Evolutionary conservation across 306 rosid genomes (phyloP), one percentile per base, ranked within the genome.

Genomic region (Myrica gale): DNA sequence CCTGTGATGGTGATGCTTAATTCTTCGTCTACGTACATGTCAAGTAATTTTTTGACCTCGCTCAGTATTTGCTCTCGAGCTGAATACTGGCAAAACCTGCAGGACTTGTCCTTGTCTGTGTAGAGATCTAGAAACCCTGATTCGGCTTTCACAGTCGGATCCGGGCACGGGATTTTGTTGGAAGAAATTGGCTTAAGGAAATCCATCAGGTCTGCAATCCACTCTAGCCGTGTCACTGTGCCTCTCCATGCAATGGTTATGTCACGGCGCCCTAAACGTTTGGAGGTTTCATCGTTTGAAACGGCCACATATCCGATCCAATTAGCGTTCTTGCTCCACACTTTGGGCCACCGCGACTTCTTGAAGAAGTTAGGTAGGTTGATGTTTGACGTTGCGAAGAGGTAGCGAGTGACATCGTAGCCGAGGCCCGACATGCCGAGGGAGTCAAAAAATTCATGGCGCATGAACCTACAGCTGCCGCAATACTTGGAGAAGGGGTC

Each of bases 261-360:
- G 76, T 93, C 98, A 3, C 98, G 76, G 11, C 97, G 85, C 15
- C 97, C 98, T 0, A 93, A 55, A 0, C 54, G 76, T 7, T 53
- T 51, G 2, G 88, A 71, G 1, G 81, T 72, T 6, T 74, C 84
- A 51, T 93, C 88, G 80, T 84, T 79, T 1, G 96, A 87, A 26
- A 92, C 89, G 53, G 94, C 94, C n/a, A 91, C 82, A 87, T 87
- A 94, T 0, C 98, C 98, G 4, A 89, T 89, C 98, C 98, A 94
- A 70, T 93, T 93, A 1, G 97, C 97, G 81, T 73, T 80, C 67
- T 84, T 84, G 88, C 86, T 82, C 98, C 97, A 94, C 55, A 85
- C 89, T 60, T 82, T 89, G 0, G 96, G 87, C 94, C 96, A 91
- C 43, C 93, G 85, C 0, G 98, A 90, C 42, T 87, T 81, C 72